Base-by-base conservation (phyloP, 2,329 filamentous ascomycete species). In the Trichoderma sp. region DNA sequence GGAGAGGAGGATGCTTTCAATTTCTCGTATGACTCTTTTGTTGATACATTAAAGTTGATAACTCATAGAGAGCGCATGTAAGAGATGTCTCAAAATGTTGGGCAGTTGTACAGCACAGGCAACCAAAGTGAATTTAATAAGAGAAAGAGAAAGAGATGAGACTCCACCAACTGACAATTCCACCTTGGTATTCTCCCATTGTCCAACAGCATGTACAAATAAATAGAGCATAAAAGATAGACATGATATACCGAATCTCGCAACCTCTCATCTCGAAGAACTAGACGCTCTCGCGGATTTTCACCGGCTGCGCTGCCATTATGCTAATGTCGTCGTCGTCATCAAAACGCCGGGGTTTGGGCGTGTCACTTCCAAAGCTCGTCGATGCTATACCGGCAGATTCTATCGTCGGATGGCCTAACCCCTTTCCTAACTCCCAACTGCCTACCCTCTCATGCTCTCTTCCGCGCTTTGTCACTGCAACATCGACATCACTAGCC, bases 381-480 rank as follows among this genome's bases (percentile, higher is more conserved):
- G 72, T 72, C 2, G 74, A 75, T 27, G 73, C 72, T 19, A 71
- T 74, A 17, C 67, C 73, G 45, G 64, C 74, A 29, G 54, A 69
- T 17, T 70, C 70, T 7, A 61, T 63, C 17, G 70, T 67, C 2
- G 71, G 12, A 5, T 59, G 56, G 17, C 42, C 73, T 5, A 69
- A 71, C 1, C 69, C 69, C 27, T 72, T 71, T 1, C 74, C 71
- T 61, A 86, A 74, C 70, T 86, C 84, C 84, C 84, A 85, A 72
- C 83, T 84, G 1, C 83, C 83, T 15, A 81, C 73, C 7, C 83
- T 79, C 70, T 82, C 83, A 37, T 84, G 81, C 4, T 77, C 76
- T 5, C 71, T 74, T 0, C 83, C 83, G 7, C 73, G 73, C 52
- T 75, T 77, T 1, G 78, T 77, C 3, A 83, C 75, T 1, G 76